These are phyloP conservation scores for Talaromyces proteolyticus DNA, from an alignment of 495 filamentous ascomycete genomes.

Conservation along the genomic window DNA sequence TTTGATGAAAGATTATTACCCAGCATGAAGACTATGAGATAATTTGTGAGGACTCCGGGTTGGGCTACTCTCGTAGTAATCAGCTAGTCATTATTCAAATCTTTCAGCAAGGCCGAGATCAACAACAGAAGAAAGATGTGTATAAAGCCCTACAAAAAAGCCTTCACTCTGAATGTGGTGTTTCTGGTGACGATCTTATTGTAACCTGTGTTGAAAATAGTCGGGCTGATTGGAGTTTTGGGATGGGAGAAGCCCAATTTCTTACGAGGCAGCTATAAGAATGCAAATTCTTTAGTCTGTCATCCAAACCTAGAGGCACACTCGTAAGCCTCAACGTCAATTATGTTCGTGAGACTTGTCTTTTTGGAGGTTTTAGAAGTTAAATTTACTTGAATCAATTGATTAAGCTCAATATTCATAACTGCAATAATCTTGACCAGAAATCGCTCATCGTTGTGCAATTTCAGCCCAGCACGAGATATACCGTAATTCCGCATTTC, in stretches of 20 bases:
- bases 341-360: too few relatives aligned
- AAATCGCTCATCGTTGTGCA: too few relatives aligned
- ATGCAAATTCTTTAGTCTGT: neutral
- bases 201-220: conserved; percentile 10
- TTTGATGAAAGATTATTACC: conserved; percentile 9
- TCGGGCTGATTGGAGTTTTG: conserved; percentile 13
- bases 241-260: neutral
- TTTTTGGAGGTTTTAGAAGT: too few relatives aligned
- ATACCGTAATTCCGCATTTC: too few relatives aligned
- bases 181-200: conserved; percentile 10
- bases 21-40: conserved; percentile 12
- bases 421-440: too few relatives aligned
- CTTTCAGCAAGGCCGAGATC: conserved; percentile 13
- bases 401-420: too few relatives aligned
- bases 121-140: conserved; percentile 5
- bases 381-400: too few relatives aligned
- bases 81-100: conserved; percentile 13
- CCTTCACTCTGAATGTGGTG: conserved; percentile 6
- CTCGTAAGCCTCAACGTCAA: too few relatives aligned
- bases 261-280: conserved; percentile 4
- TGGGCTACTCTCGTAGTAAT: conserved; percentile 7
- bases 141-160: conserved; percentile 6
- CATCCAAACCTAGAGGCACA: too few relatives aligned
- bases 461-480: too few relatives aligned
- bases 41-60: conserved; percentile 11